Evolutionary conservation across 768 basidiomycete species (phyloP).

Genomic region (Tulasnella calospora): DNA sequence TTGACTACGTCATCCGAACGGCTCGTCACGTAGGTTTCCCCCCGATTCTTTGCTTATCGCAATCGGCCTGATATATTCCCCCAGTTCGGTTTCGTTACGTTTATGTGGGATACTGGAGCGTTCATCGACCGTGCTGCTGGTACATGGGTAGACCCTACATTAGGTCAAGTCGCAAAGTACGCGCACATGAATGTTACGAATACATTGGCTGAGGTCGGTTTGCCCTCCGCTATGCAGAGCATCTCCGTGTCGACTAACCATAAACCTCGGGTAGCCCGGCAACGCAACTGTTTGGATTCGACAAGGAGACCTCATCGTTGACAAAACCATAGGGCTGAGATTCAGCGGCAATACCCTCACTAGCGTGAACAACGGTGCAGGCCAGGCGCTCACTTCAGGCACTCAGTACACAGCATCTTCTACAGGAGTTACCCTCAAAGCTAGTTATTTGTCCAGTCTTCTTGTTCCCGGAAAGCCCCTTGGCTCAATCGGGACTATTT

Average conservation of each 20-base stretch:
- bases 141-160: background rate
- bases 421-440: slow-evolving; percentile 2
- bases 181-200: background rate
- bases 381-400: background rate
- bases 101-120: background rate
- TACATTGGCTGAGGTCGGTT: slow-evolving; percentile 2
- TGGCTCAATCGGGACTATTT: background rate
- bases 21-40: background rate
- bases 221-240: background rate
- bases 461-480: background rate
- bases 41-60: background rate
- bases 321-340: background rate
- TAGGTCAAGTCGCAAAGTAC: background rate
- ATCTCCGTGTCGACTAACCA: background rate
- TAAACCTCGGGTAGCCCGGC: background rate
- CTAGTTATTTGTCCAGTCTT: background rate
- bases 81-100: background rate
- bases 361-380: background rate
- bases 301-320: background rate
- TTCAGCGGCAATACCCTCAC: slow-evolving; percentile 7
- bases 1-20: slow-evolving; percentile 11
- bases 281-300: background rate
- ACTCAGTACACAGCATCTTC: background rate
- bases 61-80: background rate
- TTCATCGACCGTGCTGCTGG: slow-evolving; percentile 1